These are phyloP conservation scores for Pythium sukuiense DNA, from an alignment of 352 stramenopile genomes.

Conservation along the genomic window DNA sequence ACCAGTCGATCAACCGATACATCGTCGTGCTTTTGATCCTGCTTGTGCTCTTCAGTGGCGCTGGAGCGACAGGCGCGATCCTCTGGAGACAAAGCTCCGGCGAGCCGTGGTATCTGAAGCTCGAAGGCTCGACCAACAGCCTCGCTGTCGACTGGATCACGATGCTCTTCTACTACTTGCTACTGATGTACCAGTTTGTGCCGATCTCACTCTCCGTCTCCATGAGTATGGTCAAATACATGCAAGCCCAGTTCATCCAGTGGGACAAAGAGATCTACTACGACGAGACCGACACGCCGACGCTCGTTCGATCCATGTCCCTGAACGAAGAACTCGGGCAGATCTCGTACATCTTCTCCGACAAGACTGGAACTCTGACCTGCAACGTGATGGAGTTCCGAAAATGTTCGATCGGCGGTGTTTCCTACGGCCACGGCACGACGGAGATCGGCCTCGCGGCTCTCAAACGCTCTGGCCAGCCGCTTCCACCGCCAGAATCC, in stretches of 20 bases:
- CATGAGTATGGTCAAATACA: conserved; percentile 95
- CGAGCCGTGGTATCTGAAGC: conserved; percentile 60
- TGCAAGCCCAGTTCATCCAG: conserved; percentile 94
- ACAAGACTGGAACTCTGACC: conserved; percentile 99
- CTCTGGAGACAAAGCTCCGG: conserved; percentile 47
- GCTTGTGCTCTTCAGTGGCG: conserved; percentile 62
- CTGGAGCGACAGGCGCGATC: conserved; percentile 58
- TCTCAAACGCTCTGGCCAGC: conserved; percentile 57
- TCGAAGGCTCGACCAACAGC: conserved; percentile 37
- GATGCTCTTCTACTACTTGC: conserved; percentile 93
- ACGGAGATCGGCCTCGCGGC: conserved; percentile 80
- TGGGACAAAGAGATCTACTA: conserved; percentile 95
- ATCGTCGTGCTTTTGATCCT: conserved; percentile 68
- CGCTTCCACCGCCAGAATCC: conserved; percentile 36
- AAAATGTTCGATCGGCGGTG: conserved; percentile 90
- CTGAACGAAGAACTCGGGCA: conserved; percentile 95
- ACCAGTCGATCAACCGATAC: conserved; percentile 80
- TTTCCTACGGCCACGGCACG: conserved; percentile 88
- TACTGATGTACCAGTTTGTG: conserved; percentile 97
- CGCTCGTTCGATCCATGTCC: conserved; percentile 91
- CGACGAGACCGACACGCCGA: conserved; percentile 81
- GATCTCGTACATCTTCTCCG: conserved; percentile 98
- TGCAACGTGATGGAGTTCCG: conserved; percentile 99
- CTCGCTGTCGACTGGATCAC: conserved; percentile 61
- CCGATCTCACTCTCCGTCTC: conserved; percentile 98